Conservation (phyloP, 495 filamentous ascomycete genomes). For the Hypomontagnella submonticulosa region DNA sequence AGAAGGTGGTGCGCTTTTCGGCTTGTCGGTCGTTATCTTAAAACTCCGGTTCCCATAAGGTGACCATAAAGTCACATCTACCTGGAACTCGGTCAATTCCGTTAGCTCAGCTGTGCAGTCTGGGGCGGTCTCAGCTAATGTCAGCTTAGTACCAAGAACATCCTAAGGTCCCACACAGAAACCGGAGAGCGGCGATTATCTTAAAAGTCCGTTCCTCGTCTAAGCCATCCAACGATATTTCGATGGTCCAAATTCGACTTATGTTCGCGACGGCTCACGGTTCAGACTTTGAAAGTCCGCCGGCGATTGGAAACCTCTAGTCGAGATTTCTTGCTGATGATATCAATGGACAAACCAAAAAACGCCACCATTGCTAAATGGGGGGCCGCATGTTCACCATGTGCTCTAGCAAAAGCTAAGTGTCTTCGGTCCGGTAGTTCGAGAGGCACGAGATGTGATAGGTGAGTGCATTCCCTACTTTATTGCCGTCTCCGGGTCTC, state of each 20-base stretch:
- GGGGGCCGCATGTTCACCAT: constrained; percentile 52
- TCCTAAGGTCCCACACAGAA: neutral
- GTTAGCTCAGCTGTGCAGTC: neutral
- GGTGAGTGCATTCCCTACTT: constrained; percentile 29
- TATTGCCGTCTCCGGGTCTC: neutral
- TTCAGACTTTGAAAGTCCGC: constrained; percentile 35
- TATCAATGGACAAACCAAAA: constrained; percentile 34
- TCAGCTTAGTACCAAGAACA: constrained; percentile 8
- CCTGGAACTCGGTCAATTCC: neutral
- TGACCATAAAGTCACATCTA: neutral
- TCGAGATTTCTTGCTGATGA: neutral
- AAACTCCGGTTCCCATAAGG: constrained; percentile 18
- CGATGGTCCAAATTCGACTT: constrained; percentile 2
- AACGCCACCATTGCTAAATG: constrained; percentile 46
- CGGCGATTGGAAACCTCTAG: constrained; percentile 26
- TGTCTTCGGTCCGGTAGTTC: constrained; percentile 41
- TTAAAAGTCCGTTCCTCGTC: constrained; percentile 26
- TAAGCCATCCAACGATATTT: constrained; percentile 2
- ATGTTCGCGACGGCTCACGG: constrained; percentile 19
- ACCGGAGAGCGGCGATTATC: constrained; percentile 27
- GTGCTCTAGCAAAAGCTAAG: constrained; percentile 51
- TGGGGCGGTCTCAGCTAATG: neutral
- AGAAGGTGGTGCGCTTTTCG: neutral
- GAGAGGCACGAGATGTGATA: constrained; percentile 42
- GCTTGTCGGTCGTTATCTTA: constrained; percentile 17